Evolutionary conservation across 257 asterid genomes (phyloP), one percentile per base, ranked within the genome.

Genomic region (Penstemon newberryi): DNA sequence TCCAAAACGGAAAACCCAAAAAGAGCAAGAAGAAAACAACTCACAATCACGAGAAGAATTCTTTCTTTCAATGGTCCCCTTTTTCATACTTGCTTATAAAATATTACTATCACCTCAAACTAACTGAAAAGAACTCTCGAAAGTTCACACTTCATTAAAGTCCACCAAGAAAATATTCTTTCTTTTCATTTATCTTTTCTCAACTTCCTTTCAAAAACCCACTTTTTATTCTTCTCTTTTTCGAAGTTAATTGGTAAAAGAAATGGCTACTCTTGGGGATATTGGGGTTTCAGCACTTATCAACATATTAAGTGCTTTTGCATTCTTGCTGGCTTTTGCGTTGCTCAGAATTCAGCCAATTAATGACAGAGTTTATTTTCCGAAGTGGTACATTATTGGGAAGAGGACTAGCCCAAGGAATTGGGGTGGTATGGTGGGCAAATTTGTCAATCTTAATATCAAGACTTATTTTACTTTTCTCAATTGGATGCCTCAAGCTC

Each of bases 401-500:
- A 88, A 83, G 81, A 84, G 98, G 79, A 87, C 79, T 3, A 78
- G 81, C 66, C 95, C 96, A 3, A 77, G 84, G 77, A 52, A 74
- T 37, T 81, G 79, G 82, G 92, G 95, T 4, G 87, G 92, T 40
- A 88, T 86, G 51, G 93, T 91, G 61, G 95, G 93, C 11, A 91
- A 80, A 71, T 83, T 84, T 69, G 95, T 91, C 70, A 88, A 89
- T 79, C 88, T 91, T 43, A 70, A 94, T 81, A 71, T 86, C 71
- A 76, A 47, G 80, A 91, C 96, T 79, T 94, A 94, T 63, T 79
- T 91, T 65, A 87, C 97, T 70, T 94, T 94, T 51, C 90, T 94
- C 5, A 94, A 89, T 66, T 94, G 99, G 99, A 94, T 94, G 96
- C 97, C 99, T 68, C 93, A 89, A 74, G 97, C 99, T 67, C 50